Evolutionary conservation across 2,329 filamentous ascomycete species (phyloP), one percentile per base, ranked within the genome.

Genomic region (Penicillium sp.): DNA sequence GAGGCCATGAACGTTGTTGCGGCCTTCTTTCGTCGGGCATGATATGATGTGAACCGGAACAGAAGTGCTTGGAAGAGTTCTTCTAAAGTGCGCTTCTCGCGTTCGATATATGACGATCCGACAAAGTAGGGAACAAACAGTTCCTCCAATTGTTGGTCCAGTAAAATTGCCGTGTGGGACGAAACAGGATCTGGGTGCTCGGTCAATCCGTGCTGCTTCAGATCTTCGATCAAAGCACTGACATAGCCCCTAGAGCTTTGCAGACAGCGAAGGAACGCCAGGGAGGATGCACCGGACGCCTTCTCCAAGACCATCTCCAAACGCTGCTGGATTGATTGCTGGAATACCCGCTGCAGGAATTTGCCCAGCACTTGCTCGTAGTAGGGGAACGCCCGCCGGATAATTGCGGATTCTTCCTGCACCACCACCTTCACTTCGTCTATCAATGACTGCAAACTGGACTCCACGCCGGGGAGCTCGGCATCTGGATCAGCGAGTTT

Each of bases 31-130:
- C 91, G 83, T 49, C 78, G 75, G 31, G 75, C 73, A 72, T 99
- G 94, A 69, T 93, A 97, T n/a, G 95, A 88, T 14, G 91, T 95
- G 68, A 94, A 99, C 66, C 95, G 96, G 83, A 99, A 96, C 4
- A 97, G 83, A 50, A 99, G 77, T 0, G 94, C 96, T 50, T 91
- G 93, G 75, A 96, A 92, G 60, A 92, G 76, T 69, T 93, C 90
- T 67, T 92, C 89, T 45, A 94, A 74, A 54, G 83, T 86, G 58
- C 80, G 80, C 69, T 83, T 86, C 64, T 87, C 84, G 45, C 83
- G 78, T 66, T 87, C 84, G 58, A 87, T 85, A 62, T 87, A 88
- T 10, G 83, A 84, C 1, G 83, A 83, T 5, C 85, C 84, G 10
- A 83, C 79, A 60, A 87, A 85, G 67, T 87, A 87, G 0, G 84